phyloP scores from a whole-genome alignment of 1,139 yeast species.

The Nakaseomyces bracarensis region DNA sequence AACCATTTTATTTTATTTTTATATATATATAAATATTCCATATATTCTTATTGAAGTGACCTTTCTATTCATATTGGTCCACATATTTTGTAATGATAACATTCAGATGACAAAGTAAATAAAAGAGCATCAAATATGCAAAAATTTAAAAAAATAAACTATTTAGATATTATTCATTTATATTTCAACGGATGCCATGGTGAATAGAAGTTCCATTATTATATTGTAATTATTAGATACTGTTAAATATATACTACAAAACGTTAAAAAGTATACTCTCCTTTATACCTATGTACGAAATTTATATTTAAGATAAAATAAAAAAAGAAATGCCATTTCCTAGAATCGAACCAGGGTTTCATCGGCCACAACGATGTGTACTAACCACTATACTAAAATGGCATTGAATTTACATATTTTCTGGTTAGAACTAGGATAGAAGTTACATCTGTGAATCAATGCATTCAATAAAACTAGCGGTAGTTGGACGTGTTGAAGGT shows the following conservation, averaged over 20 bases:
- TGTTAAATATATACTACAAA: no score
- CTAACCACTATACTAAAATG: conserved; percentile 11
- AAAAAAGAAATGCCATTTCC: conserved; percentile 13
- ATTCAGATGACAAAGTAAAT: not conserved
- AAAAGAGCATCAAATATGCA: no score
- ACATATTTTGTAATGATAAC: conserved; percentile 3
- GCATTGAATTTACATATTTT: conserved; percentile 5
- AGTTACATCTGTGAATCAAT: no score
- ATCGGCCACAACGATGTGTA: conserved; percentile 11
- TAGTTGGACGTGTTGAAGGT: no score
- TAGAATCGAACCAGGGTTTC: conserved; percentile 12
- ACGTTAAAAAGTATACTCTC: no score
- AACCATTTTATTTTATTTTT: not conserved
- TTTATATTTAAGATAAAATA: conserved; percentile 10
- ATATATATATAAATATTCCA: not conserved
- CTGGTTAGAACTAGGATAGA: no score
- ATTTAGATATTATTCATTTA: no score
- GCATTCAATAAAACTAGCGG: no score
- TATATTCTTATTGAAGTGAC: not conserved
- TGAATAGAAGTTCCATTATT: not conserved
- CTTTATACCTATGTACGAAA: no score
- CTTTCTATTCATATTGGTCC: conserved; percentile 1
- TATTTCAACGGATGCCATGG: no score
- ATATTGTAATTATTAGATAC: no score
- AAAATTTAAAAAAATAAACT: no score